phyloP scores from a whole-genome alignment of 768 basidiomycete species.

The Boletus rubescentipes region DNA sequence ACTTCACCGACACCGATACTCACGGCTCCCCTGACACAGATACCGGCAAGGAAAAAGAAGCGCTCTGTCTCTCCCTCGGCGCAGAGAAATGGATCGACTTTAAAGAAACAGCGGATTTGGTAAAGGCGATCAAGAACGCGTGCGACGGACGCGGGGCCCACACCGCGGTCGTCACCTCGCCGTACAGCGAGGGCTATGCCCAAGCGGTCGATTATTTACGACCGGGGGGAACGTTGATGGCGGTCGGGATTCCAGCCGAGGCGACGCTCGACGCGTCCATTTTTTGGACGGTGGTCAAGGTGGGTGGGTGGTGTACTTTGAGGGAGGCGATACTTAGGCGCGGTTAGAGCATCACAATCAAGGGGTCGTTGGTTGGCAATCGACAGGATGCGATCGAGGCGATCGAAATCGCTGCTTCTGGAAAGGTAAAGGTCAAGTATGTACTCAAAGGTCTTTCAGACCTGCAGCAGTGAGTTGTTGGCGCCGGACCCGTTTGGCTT shows the following conservation, averaged over 20 bases:
- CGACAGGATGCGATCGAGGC: constrained; percentile 85
- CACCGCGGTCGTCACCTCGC: constrained; percentile 61
- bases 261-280: constrained; percentile 60
- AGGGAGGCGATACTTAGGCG: background rate
- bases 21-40: constrained; percentile 39
- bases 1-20: background rate
- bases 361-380: constrained; percentile 57
- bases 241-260: constrained; percentile 69
- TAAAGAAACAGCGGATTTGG: constrained; percentile 61
- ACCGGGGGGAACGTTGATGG: constrained; percentile 69
- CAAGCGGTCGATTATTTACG: constrained; percentile 78
- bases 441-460: constrained; percentile 46
- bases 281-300: constrained; percentile 71
- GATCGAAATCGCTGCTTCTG: constrained; percentile 67
- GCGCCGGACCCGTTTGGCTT: background rate
- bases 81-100: constrained; percentile 83
- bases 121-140: constrained; percentile 58
- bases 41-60: constrained; percentile 69
- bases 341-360: constrained; percentile 25
- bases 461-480: constrained; percentile 49
- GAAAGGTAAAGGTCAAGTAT: constrained; percentile 65
- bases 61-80: constrained; percentile 59
- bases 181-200: constrained; percentile 39
- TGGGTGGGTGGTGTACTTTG: constrained; percentile 4
- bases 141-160: constrained; percentile 75